Conservation (phyloP, 2,329 filamentous ascomycete genomes). For the Colletotrichum sp. region DNA sequence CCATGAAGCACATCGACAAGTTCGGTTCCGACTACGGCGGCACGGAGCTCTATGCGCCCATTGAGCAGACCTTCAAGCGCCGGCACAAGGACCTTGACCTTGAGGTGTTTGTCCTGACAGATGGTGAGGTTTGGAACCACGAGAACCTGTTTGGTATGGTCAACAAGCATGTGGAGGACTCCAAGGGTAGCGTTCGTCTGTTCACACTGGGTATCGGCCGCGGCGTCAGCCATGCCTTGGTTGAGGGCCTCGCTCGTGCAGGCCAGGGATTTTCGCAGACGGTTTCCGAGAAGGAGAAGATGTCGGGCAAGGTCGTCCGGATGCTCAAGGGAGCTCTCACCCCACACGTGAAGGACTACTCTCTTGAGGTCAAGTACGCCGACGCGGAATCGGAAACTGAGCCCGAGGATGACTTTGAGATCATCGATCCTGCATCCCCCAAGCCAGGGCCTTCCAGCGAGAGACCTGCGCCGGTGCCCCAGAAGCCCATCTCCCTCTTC, state of each 20-base stretch:
- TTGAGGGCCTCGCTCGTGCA: slow-evolving; percentile 58
- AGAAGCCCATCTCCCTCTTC: slow-evolving; percentile 64
- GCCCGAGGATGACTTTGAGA: slow-evolving; percentile 61
- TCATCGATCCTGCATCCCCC: slow-evolving; percentile 60
- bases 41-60: slow-evolving; percentile 54
- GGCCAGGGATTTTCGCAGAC: slow-evolving; percentile 67
- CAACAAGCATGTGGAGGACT: slow-evolving; percentile 41
- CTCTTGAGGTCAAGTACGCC: slow-evolving; percentile 65
- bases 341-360: slow-evolving; percentile 69
- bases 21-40: slow-evolving; percentile 57
- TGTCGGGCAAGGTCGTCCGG: slow-evolving; percentile 71
- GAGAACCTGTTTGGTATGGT: slow-evolving; percentile 49
- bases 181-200: slow-evolving; percentile 49
- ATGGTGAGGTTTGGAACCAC: slow-evolving; percentile 59
- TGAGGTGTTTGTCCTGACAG: slow-evolving; percentile 61
- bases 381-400: slow-evolving; percentile 20
- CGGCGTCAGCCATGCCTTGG: slow-evolving; percentile 54
- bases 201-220: slow-evolving; percentile 62
- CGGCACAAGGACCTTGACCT: slow-evolving; percentile 52
- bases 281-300: slow-evolving; percentile 66
- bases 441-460: slow-evolving; percentile 24
- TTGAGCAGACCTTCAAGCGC: slow-evolving; percentile 47
- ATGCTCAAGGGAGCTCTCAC: slow-evolving; percentile 76
- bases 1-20: slow-evolving; percentile 42
- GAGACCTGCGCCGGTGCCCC: slow-evolving; percentile 1